Evolutionary conservation across 805 yeast species (phyloP), one percentile per base, ranked within the genome.

Genomic region (Yarrowia sp.): DNA sequence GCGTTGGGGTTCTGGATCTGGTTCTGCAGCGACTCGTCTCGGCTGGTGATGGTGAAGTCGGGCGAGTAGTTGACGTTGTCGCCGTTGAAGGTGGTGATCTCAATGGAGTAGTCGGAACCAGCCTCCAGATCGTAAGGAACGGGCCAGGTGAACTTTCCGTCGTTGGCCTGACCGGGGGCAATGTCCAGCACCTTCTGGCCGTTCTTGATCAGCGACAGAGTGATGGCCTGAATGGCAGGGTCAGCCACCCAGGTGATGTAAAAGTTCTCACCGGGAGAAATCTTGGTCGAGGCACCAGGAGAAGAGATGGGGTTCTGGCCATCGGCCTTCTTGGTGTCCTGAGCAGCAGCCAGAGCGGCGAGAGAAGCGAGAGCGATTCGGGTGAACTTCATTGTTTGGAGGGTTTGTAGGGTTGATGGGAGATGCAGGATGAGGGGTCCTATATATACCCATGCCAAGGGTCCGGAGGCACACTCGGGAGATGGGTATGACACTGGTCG

Each of bases 351-450:
- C 43, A 58, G 35, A 36, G 43, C 64, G 35, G 64, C 64, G 43
- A 58, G 51, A 22, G 64, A 58, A 41, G 35, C 65, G 47, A 64
- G 45, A 15, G 65, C 58, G 45, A 55, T 64, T 41, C 35, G 45
- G 13, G 69, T 13, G 41, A 66, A 65, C 68, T 67, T 65, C 69
- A 67, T 67, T 60, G 35, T 67, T 15, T 15, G 39, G 7, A 28
- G 32, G 39, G 8, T 5, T 31, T 14, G 33, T 13, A 14, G 8
- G 36, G 14, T 8, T 28, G 3, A 35, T 4, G 13, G 38, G 4
- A 8, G 38, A 35, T 35, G 38, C 13, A 35, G 38, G 28, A 22
- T 43, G 7, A 1, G 7, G 32, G 15, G n/a, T 3, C 42, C 57
- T 35, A 8, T 18, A 17, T 51, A 51, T 51, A 51, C 38, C 36